Percentiles rank a stretch among this genome's conserved stretches.
Evolutionary conservation across 805 yeast genomes (phyloP).

Genomic region (Suhomyces sp.): DNA sequence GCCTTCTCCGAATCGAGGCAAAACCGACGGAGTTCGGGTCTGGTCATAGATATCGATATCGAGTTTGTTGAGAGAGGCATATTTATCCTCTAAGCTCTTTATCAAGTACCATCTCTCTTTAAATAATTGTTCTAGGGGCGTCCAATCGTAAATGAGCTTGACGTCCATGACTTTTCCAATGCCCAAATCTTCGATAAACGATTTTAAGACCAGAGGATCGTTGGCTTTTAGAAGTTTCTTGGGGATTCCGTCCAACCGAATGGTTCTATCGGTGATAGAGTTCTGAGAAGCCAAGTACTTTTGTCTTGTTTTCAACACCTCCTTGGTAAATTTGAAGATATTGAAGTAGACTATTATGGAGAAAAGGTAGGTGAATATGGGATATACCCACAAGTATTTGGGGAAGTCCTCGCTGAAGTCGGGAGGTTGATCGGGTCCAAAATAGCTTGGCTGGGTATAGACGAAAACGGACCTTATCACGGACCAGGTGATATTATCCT

Average conservation of each 20-base stretch:
- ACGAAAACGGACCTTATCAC: constrained; percentile 3
- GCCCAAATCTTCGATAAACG: constrained; percentile 52
- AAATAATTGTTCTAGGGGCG: constrained; percentile 39
- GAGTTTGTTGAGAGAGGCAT: constrained; percentile 42
- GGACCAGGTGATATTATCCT: constrained; percentile 27
- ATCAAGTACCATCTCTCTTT: constrained; percentile 30
- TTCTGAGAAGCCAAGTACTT: constrained; percentile 57
- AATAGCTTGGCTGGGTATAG: constrained; percentile 3
- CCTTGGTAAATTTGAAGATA: constrained; percentile 45
- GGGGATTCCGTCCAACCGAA: constrained; percentile 55
- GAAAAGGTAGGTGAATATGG: constrained; percentile 54
- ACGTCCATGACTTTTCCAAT: constrained; percentile 55
- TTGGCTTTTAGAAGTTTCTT: constrained; percentile 32
- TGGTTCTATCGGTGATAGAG: constrained; percentile 59
- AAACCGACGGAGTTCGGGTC: constrained; percentile 31
- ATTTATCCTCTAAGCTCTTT: constrained; percentile 37
- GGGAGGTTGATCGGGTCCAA: constrained; percentile 13
- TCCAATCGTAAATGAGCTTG: constrained; percentile 46
- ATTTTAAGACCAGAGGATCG: constrained; percentile 41
- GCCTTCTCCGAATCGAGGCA: constrained; percentile 14
- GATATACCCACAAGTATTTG: constrained; percentile 49
- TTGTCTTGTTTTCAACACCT: constrained; percentile 52
- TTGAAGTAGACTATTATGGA: constrained; percentile 45
- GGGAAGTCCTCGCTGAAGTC: constrained; percentile 37
- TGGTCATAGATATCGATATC: constrained; percentile 38